These are phyloP conservation scores for Sequoiadendron giganteum DNA, from an alignment of 75 land plant species.

Conservation along the genomic window DNA sequence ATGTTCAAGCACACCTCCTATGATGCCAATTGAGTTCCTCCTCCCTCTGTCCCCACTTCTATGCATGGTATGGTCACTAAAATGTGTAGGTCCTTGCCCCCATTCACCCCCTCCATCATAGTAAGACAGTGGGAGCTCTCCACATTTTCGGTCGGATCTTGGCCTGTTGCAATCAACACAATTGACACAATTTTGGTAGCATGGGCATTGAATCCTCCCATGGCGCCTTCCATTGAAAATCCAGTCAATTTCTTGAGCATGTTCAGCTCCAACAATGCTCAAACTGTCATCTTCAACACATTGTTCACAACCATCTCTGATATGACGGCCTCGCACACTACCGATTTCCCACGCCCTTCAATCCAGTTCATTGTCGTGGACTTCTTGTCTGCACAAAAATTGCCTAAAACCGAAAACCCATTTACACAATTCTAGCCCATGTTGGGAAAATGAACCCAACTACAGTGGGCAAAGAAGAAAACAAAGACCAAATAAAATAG, in stretches of 20 bases:
- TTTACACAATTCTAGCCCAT: no score
- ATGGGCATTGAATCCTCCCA: conserved; percentile 87
- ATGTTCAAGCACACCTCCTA: conserved; percentile 69
- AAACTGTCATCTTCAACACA: conserved; percentile 67
- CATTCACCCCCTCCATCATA: conserved; percentile 56
- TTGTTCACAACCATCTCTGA: conserved; percentile 61
- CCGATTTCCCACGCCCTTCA: conserved; percentile 73
- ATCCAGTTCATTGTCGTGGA: conserved; percentile 75
- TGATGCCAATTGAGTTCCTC: conserved; percentile 83
- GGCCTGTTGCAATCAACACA: conserved; percentile 72
- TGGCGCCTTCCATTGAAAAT: conserved; percentile 78
- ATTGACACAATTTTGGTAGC: conserved; percentile 82
- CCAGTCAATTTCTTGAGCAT: conserved; percentile 79
- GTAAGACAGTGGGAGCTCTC: conserved; percentile 79
- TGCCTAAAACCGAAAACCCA: conserved; percentile 35
- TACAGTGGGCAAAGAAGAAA: no score
- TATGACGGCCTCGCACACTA: conserved; percentile 74
- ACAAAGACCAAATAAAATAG: no score
- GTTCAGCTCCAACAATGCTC: conserved; percentile 87
- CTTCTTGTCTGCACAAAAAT: conserved; percentile 51
- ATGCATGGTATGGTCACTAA: conserved; percentile 49
- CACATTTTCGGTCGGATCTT: conserved; percentile 80
- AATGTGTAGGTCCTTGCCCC: conserved; percentile 60
- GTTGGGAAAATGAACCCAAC: no score
- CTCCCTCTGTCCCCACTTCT: conserved; percentile 81